Base-by-base conservation (phyloP, 257 asterid species). In the Voacanga thouarsii region DNA sequence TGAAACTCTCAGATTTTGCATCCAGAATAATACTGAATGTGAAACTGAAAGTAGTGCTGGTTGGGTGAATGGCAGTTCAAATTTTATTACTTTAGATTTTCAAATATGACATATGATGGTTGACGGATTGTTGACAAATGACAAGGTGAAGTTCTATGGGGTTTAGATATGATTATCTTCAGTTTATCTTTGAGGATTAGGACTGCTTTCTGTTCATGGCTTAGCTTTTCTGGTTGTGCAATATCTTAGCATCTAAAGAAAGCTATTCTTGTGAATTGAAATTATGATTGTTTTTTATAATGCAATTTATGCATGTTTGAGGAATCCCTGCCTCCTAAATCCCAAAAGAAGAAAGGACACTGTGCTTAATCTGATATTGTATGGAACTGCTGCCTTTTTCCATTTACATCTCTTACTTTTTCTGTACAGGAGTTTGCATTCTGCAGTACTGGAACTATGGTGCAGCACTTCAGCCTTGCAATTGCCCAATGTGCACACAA, bases 401-500 rank as follows among this genome's bases (percentile, higher is more conserved):
- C 33, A 11, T 57, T 45, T 79, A 59, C 26, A 24, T 33, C 39
- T 37, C 24, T 68, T 60, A 74, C 55, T 70, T 6, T 80, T 60
- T 37, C 53, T 63, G 44, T 80, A 4, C 83, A 93, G 97, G 97
- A 50, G 85, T 92, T 72, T 93, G 97, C 80, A 89, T 91, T 83
- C 82, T 93, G 85, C 94, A 91, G 84, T 93, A 91, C 72, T 93
- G 97, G 97, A 87, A 90, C 83, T 91, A 82, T 56, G 79, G 90
- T 79, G 85, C 92, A 47, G 87, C 89, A 44, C 79, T 93, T 80
- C 89, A 80, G 78, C 96, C 96, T 53, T 93, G 97, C 85, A 90
- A 77, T 82, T 93, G 97, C 81, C 97, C 97, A 70, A 91, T 93
- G 97, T 93, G 97, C 88, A 87, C 86, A 15, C 83, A 80, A 82